These are phyloP conservation scores for Actinomortierella ambigua DNA, from an alignment of 371 early-diverging fungal genomes.

Conservation along the genomic window DNA sequence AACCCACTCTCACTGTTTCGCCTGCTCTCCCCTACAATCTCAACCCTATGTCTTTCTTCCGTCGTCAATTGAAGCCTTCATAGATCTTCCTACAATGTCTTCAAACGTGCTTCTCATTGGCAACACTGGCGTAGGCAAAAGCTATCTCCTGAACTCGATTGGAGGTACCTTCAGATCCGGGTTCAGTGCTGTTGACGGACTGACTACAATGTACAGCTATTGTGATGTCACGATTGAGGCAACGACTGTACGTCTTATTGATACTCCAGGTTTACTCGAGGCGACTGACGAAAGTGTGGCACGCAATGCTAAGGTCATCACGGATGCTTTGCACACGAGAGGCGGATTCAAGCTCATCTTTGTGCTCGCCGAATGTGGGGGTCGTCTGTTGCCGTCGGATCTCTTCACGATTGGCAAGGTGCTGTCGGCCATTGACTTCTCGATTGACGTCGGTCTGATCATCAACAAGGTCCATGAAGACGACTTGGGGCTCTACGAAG, in stretches of 20 bases:
- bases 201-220: neutral
- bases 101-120: too few species aligned
- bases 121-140: too few species aligned
- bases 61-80: too few species aligned
- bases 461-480: conserved; percentile 6
- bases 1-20: too few species aligned
- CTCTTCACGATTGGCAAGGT: conserved; percentile 5
- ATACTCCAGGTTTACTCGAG: neutral
- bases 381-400: neutral
- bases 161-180: too few species aligned
- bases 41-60: too few species aligned
- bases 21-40: too few species aligned
- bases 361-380: neutral
- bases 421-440: conserved; percentile 3
- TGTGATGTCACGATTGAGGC: neutral
- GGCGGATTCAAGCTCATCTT: neutral
- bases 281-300: neutral
- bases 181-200: too few species aligned
- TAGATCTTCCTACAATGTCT: too few species aligned
- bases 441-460: conserved; percentile 1
- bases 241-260: neutral
- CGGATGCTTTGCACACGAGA: neutral
- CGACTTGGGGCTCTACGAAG: conserved; percentile 3
- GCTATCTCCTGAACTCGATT: too few species aligned
- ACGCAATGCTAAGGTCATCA: neutral